Conservation (phyloP, 495 filamentous ascomycete genomes). For the Penicillium cataractarum region DNA sequence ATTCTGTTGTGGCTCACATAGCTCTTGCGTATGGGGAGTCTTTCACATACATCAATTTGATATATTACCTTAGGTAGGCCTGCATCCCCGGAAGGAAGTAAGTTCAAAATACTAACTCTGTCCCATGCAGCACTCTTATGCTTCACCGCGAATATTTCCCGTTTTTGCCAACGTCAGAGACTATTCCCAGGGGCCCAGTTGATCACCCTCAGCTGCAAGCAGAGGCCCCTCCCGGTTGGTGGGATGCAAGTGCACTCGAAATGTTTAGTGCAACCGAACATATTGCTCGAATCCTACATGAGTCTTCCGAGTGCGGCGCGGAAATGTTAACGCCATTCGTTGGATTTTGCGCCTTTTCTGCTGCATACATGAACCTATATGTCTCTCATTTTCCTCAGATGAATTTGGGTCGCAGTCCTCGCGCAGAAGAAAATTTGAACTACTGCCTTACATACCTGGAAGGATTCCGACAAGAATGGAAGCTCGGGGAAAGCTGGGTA, state of each 20-base stretch:
- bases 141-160: constrained; percentile 33
- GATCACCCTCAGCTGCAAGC: constrained; percentile 26
- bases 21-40: constrained; percentile 27
- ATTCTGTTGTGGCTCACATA: constrained; percentile 22
- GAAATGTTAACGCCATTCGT: constrained; percentile 27
- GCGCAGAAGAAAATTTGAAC: constrained; percentile 18
- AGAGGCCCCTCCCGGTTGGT: constrained; percentile 26
- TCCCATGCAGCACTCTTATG: constrained; percentile 19
- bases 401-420: constrained; percentile 27
- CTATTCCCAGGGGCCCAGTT: constrained; percentile 23
- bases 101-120: background rate
- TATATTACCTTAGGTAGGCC: constrained; percentile 27
- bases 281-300: constrained; percentile 23
- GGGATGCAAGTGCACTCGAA: constrained; percentile 26
- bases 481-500: constrained; percentile 30
- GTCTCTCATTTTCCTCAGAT: constrained; percentile 27
- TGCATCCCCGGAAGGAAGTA: background rate
- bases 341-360: constrained; percentile 33
- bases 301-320: constrained; percentile 23
- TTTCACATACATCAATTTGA: constrained; percentile 31
- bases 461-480: constrained; percentile 23
- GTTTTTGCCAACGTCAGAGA: constrained; percentile 23
- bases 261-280: constrained; percentile 24
- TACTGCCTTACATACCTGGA: constrained; percentile 27
- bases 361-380: constrained; percentile 32